A percentile compares a stretch with the other conserved stretches of the same genome.
These are phyloP conservation scores for Rubroboletus satanas DNA, from an alignment of 768 basidiomycete species.

Conservation along the genomic window DNA sequence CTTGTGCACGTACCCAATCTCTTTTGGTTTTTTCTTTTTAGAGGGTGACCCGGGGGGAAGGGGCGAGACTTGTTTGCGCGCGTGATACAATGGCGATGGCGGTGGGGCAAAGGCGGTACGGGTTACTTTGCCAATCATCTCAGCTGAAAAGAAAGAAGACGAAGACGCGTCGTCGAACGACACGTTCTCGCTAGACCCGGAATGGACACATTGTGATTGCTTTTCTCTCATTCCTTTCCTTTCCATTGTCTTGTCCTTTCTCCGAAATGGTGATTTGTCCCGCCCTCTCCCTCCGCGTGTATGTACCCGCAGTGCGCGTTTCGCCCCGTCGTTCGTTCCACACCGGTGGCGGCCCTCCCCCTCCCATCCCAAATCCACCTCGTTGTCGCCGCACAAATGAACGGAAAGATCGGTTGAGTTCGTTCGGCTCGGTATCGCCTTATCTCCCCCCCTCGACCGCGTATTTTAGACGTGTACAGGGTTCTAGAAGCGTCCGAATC, in stretches of 20 bases:
- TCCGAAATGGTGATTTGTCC: no score
- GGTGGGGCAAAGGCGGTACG: not conserved
- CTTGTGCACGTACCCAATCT: no score
- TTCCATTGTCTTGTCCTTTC: no score
- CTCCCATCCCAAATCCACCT: not conserved
- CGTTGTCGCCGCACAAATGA: constrained; percentile 16
- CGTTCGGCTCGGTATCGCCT: constrained; percentile 19
- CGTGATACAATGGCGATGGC: not conserved
- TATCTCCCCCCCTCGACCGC: constrained; percentile 16
- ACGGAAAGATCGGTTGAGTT: not conserved
- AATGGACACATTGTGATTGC: constrained; percentile 12
- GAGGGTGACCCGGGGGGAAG: no score
- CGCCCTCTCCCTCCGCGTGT: not conserved
- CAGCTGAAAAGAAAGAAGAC: not conserved
- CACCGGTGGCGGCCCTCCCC: no score
- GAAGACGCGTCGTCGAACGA: not conserved
- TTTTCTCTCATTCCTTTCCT: not conserved
- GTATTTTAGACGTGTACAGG: not conserved
- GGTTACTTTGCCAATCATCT: not conserved
- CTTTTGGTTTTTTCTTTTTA: no score
- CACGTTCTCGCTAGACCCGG: not conserved
- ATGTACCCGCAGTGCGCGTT: not conserved
- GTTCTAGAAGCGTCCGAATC: not conserved
- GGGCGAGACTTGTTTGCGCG: no score
- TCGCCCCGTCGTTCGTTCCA: not conserved